Percentiles rank a stretch among this genome's conserved stretches.
phyloP scores from a whole-genome alignment of 768 basidiomycete species.

The Amanita exitialis region DNA sequence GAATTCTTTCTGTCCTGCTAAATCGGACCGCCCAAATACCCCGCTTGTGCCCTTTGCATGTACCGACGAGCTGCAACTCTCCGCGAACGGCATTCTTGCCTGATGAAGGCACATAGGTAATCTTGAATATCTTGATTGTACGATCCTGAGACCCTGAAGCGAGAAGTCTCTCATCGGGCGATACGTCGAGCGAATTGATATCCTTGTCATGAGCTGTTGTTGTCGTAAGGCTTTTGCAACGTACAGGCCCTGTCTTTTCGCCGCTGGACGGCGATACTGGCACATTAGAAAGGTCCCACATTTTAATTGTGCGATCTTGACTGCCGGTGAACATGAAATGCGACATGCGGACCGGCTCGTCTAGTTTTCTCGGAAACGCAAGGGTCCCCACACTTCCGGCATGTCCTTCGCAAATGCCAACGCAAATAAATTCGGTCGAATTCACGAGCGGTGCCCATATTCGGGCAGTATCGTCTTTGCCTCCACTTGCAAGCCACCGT shows the following conservation, averaged over 20 bases:
- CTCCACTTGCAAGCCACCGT: constrained; percentile 74
- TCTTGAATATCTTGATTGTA: constrained; percentile 82
- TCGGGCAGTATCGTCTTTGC: constrained; percentile 84
- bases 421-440: constrained; percentile 53
- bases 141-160: constrained; percentile 96
- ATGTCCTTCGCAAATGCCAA: constrained; percentile 88
- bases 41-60: constrained; percentile 92
- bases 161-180: constrained; percentile 81
- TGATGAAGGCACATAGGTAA: constrained; percentile 41
- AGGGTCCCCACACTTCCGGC: constrained; percentile 90
- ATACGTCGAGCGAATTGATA: constrained; percentile 91
- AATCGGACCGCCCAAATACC: constrained; percentile 96
- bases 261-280: constrained; percentile 17
- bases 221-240: constrained; percentile 73
- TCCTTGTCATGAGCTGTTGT: constrained; percentile 96
- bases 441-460: constrained; percentile 54
- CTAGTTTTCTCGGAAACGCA: constrained; percentile 56
- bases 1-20: constrained; percentile 66
- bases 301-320: constrained; percentile 95
- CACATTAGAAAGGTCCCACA: constrained; percentile 83
- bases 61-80: constrained; percentile 67
- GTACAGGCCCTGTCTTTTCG: constrained; percentile 21
- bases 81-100: constrained; percentile 43
- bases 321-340: constrained; percentile 90
- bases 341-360: constrained; percentile 19